These are phyloP conservation scores for Oryza meridionalis DNA, from an alignment of 176 grass and related monocot genomes.

Conservation along the genomic window DNA sequence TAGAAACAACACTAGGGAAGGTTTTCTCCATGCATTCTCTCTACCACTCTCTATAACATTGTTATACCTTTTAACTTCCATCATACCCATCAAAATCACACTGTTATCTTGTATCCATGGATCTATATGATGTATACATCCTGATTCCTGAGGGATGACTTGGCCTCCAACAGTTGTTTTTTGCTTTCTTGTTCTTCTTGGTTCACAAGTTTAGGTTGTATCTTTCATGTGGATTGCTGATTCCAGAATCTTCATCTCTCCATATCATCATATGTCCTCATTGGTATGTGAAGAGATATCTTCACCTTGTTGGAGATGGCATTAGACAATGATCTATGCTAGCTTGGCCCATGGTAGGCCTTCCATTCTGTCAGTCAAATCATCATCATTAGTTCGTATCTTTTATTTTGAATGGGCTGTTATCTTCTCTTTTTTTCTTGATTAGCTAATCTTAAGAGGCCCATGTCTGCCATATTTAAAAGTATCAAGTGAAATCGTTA, in stretches of 20 bases:
- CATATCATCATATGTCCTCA: background rate
- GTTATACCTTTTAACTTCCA: background rate
- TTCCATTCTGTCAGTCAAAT: constrained; percentile 24
- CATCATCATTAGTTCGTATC: constrained; percentile 25
- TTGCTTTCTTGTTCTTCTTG: background rate
- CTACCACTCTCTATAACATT: background rate
- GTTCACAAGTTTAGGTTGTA: background rate
- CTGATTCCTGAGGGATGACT: background rate
- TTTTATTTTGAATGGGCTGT: constrained; percentile 8
- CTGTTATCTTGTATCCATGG: background rate
- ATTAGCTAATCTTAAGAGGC: background rate
- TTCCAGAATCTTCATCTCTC: background rate
- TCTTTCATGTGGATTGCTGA: background rate
- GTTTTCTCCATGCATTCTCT: background rate
- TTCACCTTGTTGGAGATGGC: background rate
- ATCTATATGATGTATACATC: background rate
- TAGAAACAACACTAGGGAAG: background rate
- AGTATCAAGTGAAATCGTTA: constrained; percentile 4
- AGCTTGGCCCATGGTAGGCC: background rate
- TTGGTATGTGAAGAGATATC: background rate
- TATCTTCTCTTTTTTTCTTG: background rate
- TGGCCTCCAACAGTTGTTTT: background rate
- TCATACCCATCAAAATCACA: background rate
- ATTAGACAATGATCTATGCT: constrained; percentile 32
- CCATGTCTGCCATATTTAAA: background rate